These are phyloP conservation scores for Hymenoscyphus albidus DNA, from an alignment of 2,329 filamentous ascomycete species.

Conservation along the genomic window DNA sequence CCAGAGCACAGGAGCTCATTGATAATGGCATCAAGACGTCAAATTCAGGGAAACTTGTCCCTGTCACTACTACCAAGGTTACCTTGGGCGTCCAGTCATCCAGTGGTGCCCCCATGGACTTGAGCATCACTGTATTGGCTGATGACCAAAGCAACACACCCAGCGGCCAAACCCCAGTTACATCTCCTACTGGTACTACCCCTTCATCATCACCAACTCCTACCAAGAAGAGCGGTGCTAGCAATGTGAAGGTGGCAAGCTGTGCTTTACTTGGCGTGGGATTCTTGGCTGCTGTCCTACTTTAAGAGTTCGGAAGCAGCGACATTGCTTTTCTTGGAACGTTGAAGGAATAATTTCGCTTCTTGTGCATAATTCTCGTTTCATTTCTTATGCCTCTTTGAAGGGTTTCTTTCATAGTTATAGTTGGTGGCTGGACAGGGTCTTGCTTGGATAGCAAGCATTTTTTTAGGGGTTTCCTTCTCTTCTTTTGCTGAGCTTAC, in stretches of 20 bases:
- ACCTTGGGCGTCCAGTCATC: constrained; percentile 53
- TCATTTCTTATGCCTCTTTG: not conserved
- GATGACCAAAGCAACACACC: constrained; percentile 54
- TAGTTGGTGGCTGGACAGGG: not conserved
- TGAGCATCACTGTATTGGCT: constrained; percentile 53
- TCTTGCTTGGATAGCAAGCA: not conserved
- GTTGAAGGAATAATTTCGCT: not conserved
- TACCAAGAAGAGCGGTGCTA: constrained; percentile 26
- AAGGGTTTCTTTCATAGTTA: not conserved
- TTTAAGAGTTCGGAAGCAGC: not conserved
- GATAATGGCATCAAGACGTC: constrained; percentile 67
- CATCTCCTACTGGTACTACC: constrained; percentile 10
- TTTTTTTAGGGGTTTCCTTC: not conserved
- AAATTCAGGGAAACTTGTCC: constrained; percentile 61
- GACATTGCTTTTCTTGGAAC: not conserved
- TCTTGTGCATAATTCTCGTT: not conserved
- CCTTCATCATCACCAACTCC: constrained; percentile 23
- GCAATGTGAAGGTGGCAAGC: constrained; percentile 13
- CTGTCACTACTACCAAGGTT: constrained; percentile 52
- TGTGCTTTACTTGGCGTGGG: constrained; percentile 19
- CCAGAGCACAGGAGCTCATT: constrained; percentile 68
- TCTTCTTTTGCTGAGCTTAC: not conserved
- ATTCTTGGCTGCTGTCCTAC: constrained; percentile 9
- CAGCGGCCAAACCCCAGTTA: constrained; percentile 12
- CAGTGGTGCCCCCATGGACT: constrained; percentile 55